Base-by-base conservation (phyloP, 2,329 filamentous ascomycete species). In the Lasiodiplodia gonubiensis region DNA sequence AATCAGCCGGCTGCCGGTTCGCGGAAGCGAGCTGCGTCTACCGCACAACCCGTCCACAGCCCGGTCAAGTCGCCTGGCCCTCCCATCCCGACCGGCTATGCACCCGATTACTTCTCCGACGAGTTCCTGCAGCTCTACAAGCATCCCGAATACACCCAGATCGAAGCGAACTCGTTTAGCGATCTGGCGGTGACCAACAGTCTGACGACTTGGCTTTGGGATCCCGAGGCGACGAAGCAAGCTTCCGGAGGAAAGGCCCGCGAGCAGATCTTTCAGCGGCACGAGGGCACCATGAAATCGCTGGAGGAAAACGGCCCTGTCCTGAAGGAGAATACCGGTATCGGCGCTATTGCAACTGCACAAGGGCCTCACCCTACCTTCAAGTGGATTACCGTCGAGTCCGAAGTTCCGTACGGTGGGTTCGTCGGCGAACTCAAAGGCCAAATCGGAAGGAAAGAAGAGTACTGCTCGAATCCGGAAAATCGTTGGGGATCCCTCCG, bases 91-190 rank as follows among this genome's bases (percentile, higher is more conserved):
- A 85, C 89, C 78, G 85, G 91, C 75, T 84, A 88, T 51, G 83
- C 87, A 67, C 83, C 88, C 21, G 89, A 92, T 73, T 85, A 88
- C 66, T 94, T 92, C 76, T 93, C 92, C 0, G 83, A 86, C 61
- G 89, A 91, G 57, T 97, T 97, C 74, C 83, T 92, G 71, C 87
- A 89, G 33, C 84, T 93, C 10, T 93, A 92, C 79, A 89, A 89
- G 68, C 85, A 89, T 67, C 84, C 88, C 68, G 77, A 84, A 49
- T 81, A 79, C 64, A 72, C 71, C 83, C 70, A 87, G 82, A 78
- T 88, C 10, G 85, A 90, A 66, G 90, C 89, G 69, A 97, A 97
- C 75, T 88, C 91, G 0, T 94, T 93, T 75, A 89, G 88, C 52
- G 92, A 88, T 72, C 86, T 97, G 12, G 85, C 84, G 42, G 89